Percentiles rank a stretch among this genome's conserved stretches.
Evolutionary conservation across 805 yeast genomes (phyloP).

Genomic region (Teunomyces stri): DNA sequence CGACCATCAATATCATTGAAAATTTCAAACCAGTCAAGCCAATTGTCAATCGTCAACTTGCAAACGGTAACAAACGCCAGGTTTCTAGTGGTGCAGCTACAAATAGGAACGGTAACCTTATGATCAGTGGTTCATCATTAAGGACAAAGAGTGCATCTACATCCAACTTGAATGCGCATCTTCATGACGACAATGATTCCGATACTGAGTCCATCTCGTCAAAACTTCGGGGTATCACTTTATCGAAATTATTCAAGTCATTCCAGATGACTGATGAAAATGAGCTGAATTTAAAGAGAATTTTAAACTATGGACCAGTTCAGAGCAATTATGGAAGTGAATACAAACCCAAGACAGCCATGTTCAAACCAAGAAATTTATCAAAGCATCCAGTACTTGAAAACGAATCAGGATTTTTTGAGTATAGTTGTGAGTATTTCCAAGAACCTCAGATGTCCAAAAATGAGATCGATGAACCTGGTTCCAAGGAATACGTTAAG

Average conservation of each 20-base stretch:
- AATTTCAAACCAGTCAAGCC: conserved; percentile 41
- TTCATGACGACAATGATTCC: conserved; percentile 9
- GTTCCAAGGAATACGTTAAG: conserved; percentile 78
- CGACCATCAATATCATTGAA: conserved; percentile 38
- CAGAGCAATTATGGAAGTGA: conserved; percentile 40
- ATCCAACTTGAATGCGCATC: conserved; percentile 13
- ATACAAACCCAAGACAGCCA: conserved; percentile 56
- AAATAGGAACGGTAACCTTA: conserved; percentile 22
- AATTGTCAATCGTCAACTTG: conserved; percentile 30
- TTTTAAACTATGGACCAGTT: conserved; percentile 36
- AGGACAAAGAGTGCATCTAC: conserved; percentile 30
- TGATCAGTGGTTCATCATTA: conserved; percentile 26
- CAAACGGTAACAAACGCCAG: conserved; percentile 17
- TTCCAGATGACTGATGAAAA: conserved; percentile 42
- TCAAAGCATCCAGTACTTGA: conserved; percentile 47
- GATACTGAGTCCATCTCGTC: conserved; percentile 34
- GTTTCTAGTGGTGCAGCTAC: conserved; percentile 23
- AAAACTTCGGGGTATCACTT: conserved; percentile 29
- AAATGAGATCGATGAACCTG: conserved; percentile 85
- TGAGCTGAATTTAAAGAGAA: conserved; percentile 36
- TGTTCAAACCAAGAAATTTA: conserved; percentile 42
- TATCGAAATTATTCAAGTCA: conserved; percentile 35
- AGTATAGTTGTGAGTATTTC: conserved; percentile 83
- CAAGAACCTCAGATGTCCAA: conserved; percentile 94
- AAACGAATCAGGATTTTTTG: conserved; percentile 61